Conservation (phyloP, 2,329 filamentous ascomycete species). For the Bipolaris cookei region DNA sequence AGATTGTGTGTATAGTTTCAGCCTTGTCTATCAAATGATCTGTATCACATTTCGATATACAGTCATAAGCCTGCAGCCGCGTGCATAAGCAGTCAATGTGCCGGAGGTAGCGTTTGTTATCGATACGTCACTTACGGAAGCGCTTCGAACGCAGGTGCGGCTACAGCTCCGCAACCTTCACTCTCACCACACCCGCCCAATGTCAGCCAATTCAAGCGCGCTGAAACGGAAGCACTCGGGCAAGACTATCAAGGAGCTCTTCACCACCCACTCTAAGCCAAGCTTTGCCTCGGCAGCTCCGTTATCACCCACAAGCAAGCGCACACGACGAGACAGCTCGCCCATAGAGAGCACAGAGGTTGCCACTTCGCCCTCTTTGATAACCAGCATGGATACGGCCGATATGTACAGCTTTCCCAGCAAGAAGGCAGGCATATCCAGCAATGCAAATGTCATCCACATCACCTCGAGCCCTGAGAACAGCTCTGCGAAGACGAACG, state of each 20-base stretch:
- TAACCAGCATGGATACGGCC: slow-evolving; percentile 37
- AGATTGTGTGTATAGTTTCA: background rate
- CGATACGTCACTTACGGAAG: slow-evolving; percentile 23
- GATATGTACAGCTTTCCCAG: slow-evolving; percentile 48
- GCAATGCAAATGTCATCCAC: slow-evolving; percentile 34
- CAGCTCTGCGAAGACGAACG: slow-evolving; percentile 49
- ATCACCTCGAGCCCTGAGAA: slow-evolving; percentile 50
- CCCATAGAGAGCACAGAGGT: slow-evolving; percentile 18
- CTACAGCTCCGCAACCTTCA: slow-evolving; percentile 24
- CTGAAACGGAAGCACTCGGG: slow-evolving; percentile 48
- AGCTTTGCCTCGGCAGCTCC: slow-evolving; percentile 32
- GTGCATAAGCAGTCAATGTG: background rate
- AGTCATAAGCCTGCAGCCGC: background rate
- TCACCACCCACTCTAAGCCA: slow-evolving; percentile 46
- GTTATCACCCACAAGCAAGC: slow-evolving; percentile 42
- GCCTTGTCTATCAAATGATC: background rate
- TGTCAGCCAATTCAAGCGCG: slow-evolving; percentile 41
- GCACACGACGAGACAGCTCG: slow-evolving; percentile 38
- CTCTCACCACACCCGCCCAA: slow-evolving; percentile 31
- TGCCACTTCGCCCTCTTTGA: slow-evolving; percentile 17
- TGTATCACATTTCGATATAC: background rate
- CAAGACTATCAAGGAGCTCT: slow-evolving; percentile 46
- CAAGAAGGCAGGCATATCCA: slow-evolving; percentile 29
- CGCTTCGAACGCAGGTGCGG: slow-evolving; percentile 35
- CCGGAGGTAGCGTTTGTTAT: slow-evolving; percentile 8